Conservation (phyloP, 2,329 filamentous ascomycete genomes). For the Thielaviopsis euricoi region DNA sequence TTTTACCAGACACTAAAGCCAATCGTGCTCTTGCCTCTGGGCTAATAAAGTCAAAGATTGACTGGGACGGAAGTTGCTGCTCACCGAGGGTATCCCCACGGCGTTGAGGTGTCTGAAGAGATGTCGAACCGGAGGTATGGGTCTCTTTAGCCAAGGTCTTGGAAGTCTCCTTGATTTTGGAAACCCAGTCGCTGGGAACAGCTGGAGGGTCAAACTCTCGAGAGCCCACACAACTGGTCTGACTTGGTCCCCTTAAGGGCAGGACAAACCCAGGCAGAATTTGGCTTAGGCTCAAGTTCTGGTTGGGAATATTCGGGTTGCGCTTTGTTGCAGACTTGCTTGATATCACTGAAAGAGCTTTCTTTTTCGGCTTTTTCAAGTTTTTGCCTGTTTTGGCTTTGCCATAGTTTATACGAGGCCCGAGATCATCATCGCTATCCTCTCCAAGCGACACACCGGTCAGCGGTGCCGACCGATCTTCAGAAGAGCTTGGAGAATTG, state of each 20-base stretch:
- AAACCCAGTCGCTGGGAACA: constrained; percentile 5
- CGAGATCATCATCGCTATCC: constrained; percentile 29
- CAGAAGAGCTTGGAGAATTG: background rate
- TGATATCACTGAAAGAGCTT: constrained; percentile 16
- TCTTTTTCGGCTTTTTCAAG: constrained; percentile 35
- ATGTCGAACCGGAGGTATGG: background rate
- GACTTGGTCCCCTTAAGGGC: background rate
- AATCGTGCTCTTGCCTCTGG: constrained; percentile 62
- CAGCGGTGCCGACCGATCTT: constrained; percentile 26
- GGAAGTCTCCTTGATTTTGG: background rate
- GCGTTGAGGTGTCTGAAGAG: background rate
- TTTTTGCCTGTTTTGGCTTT: constrained; percentile 10
- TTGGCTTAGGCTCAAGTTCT: background rate
- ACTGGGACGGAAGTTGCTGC: constrained; percentile 68
- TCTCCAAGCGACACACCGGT: constrained; percentile 22
- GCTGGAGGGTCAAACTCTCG: background rate
- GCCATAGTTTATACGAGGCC: constrained; percentile 14
- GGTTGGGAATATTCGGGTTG: background rate
- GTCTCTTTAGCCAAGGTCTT: background rate
- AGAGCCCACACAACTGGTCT: background rate
- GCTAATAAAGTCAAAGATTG: constrained; percentile 85
- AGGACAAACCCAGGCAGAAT: constrained; percentile 5
- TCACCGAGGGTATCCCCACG: constrained; percentile 42
- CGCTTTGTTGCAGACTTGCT: background rate
- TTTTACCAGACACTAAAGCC: constrained; percentile 56